Evolutionary conservation across 1,284 basidiomycete species (phyloP), one percentile per base, ranked within the genome.

Genomic region (Leccinum griseonigrum): DNA sequence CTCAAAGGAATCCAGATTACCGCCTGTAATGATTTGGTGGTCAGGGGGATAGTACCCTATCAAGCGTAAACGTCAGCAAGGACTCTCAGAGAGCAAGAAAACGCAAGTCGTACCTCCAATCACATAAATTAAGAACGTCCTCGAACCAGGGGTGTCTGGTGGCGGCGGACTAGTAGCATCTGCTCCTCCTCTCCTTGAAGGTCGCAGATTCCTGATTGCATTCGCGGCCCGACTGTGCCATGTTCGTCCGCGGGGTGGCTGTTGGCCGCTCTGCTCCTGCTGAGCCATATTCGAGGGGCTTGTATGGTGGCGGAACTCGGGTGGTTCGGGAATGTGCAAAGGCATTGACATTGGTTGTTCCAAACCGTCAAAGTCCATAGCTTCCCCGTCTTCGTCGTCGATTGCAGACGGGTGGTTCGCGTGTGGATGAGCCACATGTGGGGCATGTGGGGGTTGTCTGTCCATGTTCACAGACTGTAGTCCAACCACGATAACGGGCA

Each of bases 11-110:
- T 85, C 89, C 67, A 94, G 76, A 34, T 86, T 84, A 64, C 87
- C 85, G 31, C 90, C 90, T 5, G 87, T 88, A 54, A 95, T 85
- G 62, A 96, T 87, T 57, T 86, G 90, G 72, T 95, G 93, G 64
- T 91, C 87, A 26, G 90, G 89, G 1, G 93, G 91, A 71, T 95
- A 96, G 70, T 94, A 93, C 18, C 92, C 93, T 85, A 67, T 9
- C 43, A 56, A 38, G 38, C 26, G 31, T 56, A 50, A 26, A 60
- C 38, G 48, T 64, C 59, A 70, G 53, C 43, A 59, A 59, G 11
- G 36, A 14, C 13, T 22, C 22, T 22, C 22, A 22, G 26, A 32
- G 31, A 1, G 46, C 51, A 14, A 43, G 7, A 13, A 32, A 63
- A 54, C 34, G 32, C 52, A 26, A 56, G 43, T 71, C 77, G 63